Conservation (phyloP, 805 yeast species). For the Starmerella potacharoeniae region DNA sequence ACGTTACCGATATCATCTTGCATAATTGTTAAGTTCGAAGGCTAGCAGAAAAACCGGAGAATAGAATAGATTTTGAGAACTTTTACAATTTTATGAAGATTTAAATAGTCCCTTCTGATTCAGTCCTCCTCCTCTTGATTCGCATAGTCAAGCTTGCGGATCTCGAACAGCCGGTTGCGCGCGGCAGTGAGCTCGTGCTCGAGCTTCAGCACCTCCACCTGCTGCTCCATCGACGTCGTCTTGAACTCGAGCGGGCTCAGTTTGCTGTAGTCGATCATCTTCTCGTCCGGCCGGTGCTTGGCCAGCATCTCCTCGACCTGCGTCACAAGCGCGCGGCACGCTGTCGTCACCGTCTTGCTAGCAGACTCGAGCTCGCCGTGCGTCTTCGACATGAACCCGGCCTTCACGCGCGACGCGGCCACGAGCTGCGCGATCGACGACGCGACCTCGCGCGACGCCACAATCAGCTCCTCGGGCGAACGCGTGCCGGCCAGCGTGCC, state of each 20-base stretch:
- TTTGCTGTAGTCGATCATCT: conserved; percentile 51
- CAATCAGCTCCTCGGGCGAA: conserved; percentile 72
- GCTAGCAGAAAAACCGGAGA: too few species aligned
- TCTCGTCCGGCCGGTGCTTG: conserved; percentile 28
- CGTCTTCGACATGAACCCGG: conserved; percentile 60
- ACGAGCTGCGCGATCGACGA: conserved; percentile 88
- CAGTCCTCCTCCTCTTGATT: conserved; percentile 47
- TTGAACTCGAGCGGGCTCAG: conserved; percentile 69
- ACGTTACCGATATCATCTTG: too few species aligned
- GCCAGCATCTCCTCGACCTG: conserved; percentile 54
- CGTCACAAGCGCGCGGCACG: conserved; percentile 60
- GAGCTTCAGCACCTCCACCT: conserved; percentile 73
- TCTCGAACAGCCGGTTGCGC: conserved; percentile 72
- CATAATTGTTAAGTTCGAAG: too few species aligned
- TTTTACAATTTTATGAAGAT: not conserved
- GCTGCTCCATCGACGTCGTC: conserved; percentile 85
- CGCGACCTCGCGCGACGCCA: conserved; percentile 83
- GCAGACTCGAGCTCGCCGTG: conserved; percentile 64
- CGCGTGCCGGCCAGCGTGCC: conserved; percentile 57
- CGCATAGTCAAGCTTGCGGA: conserved; percentile 64
- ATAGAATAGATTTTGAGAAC: too few species aligned
- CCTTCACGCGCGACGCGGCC: conserved; percentile 81
- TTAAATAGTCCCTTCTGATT: not conserved
- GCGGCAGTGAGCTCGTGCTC: conserved; percentile 64
- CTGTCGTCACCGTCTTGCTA: conserved; percentile 56